These are phyloP conservation scores for Calycina marina DNA, from an alignment of 2,329 filamentous ascomycete species.

Conservation along the genomic window DNA sequence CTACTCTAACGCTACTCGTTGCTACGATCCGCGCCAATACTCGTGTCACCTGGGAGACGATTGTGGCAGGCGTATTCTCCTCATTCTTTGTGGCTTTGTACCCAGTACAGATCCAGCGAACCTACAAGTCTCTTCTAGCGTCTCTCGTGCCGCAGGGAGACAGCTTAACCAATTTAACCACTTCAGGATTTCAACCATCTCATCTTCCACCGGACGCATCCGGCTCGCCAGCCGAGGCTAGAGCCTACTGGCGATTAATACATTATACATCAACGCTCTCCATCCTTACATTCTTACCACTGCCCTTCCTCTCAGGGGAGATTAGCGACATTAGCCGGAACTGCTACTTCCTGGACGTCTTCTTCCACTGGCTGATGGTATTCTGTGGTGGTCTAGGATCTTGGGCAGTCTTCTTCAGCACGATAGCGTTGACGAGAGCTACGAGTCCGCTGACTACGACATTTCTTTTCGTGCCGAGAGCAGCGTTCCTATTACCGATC, in stretches of 20 bases:
- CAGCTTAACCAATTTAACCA: constrained; percentile 25
- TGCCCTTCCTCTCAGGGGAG: constrained; percentile 35
- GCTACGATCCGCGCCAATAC: constrained; percentile 30
- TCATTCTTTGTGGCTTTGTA: constrained; percentile 36
- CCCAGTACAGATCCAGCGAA: constrained; percentile 33
- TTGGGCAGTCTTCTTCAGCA: constrained; percentile 33
- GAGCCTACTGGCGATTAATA: constrained; percentile 34
- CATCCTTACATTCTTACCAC: constrained; percentile 31
- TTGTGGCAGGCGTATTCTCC: constrained; percentile 36
- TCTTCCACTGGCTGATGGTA: constrained; percentile 40
- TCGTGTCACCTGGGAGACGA: constrained; percentile 35
- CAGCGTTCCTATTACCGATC: constrained; percentile 32
- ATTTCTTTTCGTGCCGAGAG: constrained; percentile 33
- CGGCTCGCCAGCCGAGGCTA: constrained; percentile 29
- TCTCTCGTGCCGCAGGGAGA: constrained; percentile 29
- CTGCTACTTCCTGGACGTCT: constrained; percentile 38
- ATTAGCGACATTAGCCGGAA: constrained; percentile 32
- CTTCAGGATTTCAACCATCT: constrained; percentile 3
- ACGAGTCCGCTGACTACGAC: constrained; percentile 34
- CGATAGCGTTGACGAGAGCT: constrained; percentile 31
- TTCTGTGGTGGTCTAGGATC: constrained; percentile 31
- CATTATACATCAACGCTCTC: constrained; percentile 36
- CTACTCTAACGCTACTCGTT: constrained; percentile 34
- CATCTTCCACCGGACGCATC: constrained; percentile 16
- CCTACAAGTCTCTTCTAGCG: constrained; percentile 31